Evolutionary conservation across 2,329 filamentous ascomycete species (phyloP).

Genomic region (Talaromyces islandicus): DNA sequence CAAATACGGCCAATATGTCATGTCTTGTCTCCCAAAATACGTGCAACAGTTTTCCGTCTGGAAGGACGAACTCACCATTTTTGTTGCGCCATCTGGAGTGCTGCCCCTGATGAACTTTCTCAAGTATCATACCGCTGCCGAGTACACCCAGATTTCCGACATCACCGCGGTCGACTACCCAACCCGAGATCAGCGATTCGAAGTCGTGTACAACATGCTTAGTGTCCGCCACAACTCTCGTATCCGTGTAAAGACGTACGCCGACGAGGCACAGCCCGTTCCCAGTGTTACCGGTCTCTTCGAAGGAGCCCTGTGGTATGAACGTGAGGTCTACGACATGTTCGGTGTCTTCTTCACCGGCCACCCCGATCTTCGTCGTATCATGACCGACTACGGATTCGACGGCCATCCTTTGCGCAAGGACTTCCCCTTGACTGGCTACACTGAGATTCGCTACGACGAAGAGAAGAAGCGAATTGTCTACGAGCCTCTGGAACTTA

Average conservation of each 20-base stretch:
- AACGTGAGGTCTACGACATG: slow-evolving; percentile 94
- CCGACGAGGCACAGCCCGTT: slow-evolving; percentile 89
- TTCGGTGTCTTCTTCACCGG: slow-evolving; percentile 96
- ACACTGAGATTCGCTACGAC: slow-evolving; percentile 96
- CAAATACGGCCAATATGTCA: slow-evolving; percentile 91
- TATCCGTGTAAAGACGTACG: slow-evolving; percentile 97
- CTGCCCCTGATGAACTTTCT: slow-evolving; percentile 91
- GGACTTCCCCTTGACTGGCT: slow-evolving; percentile 95
- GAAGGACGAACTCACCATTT: slow-evolving; percentile 97
- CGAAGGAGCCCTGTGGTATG: slow-evolving; percentile 97
- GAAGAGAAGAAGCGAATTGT: slow-evolving; percentile 99
- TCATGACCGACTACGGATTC: slow-evolving; percentile 99
- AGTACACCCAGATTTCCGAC: slow-evolving; percentile 89
- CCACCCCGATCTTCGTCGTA: slow-evolving; percentile 90
- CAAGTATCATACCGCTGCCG: slow-evolving; percentile 95
- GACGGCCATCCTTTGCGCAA: slow-evolving; percentile 96
- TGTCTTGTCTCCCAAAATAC: slow-evolving; percentile 95
- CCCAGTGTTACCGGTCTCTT: slow-evolving; percentile 81
- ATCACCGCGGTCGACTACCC: slow-evolving; percentile 96
- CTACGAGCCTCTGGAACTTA: slow-evolving; percentile 93
- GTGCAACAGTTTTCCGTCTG: slow-evolving; percentile 98
- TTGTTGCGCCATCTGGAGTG: slow-evolving; percentile 81
- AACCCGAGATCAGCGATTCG: slow-evolving; percentile 90
- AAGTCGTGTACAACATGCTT: slow-evolving; percentile 95
- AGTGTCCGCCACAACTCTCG: slow-evolving; percentile 94